Evolutionary conservation across 1,284 basidiomycete genomes (phyloP).

Genomic region (Anthracocystis walkeri): DNA sequence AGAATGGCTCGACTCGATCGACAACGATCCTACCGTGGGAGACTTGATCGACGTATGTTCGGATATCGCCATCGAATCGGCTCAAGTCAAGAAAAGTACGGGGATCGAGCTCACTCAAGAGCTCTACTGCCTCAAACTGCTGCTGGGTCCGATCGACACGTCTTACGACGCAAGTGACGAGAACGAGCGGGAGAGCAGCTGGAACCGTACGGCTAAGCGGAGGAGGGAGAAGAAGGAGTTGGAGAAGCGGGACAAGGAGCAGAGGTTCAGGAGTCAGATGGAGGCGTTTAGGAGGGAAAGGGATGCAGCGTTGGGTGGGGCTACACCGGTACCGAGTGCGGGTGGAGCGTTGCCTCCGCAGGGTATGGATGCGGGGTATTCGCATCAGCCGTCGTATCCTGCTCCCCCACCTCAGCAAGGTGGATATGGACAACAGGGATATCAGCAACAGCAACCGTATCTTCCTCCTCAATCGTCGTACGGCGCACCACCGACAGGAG

Average conservation of each 20-base stretch:
- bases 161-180: conserved; percentile 60
- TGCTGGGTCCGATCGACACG: conserved; percentile 59
- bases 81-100: conserved; percentile 48
- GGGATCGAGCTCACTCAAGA: conserved; percentile 58
- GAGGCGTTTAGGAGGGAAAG: conserved; percentile 27
- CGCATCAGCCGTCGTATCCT: conserved; percentile 36
- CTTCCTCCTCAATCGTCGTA: conserved; percentile 15
- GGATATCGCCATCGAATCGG: conserved; percentile 52
- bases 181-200: conserved; percentile 13
- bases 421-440: conserved; percentile 21
- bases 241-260: conserved; percentile 28
- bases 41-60: conserved; percentile 60
- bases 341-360: conserved; percentile 39
- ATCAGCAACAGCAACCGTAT: conserved; percentile 21
- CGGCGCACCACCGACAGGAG: conserved; percentile 5
- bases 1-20: conserved; percentile 63
- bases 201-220: conserved; percentile 9
- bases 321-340: conserved; percentile 34
- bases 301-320: conserved; percentile 23
- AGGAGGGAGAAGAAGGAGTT: conserved; percentile 33
- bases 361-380: conserved; percentile 22
- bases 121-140: conserved; percentile 58
- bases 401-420: conserved; percentile 16
- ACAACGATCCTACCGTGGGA: conserved; percentile 55
- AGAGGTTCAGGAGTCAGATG: conserved; percentile 19